phyloP scores from a whole-genome alignment of 1,284 basidiomycete genomes.

The Pascua guehoae region DNA sequence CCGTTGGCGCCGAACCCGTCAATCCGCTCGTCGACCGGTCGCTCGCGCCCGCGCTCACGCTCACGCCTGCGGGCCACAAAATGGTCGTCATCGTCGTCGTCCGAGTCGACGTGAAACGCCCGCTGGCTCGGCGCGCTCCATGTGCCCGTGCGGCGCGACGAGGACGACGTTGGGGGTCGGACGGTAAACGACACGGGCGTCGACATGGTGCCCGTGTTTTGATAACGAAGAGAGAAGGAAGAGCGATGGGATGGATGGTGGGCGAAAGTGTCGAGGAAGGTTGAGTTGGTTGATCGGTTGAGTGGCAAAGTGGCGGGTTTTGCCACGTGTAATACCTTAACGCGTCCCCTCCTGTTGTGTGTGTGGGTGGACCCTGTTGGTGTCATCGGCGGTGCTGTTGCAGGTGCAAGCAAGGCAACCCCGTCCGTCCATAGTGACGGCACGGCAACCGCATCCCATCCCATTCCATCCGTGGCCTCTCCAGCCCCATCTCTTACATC shows the following conservation, averaged over 20 bases:
- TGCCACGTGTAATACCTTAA: neutral
- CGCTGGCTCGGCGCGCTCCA: slow-evolving; percentile 36
- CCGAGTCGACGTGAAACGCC: slow-evolving; percentile 33
- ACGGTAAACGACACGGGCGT: slow-evolving; percentile 48
- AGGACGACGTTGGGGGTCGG: slow-evolving; percentile 29
- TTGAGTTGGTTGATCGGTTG: neutral
- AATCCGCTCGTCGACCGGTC: slow-evolving; percentile 60
- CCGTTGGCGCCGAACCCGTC: slow-evolving; percentile 59
- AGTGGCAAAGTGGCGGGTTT: slow-evolving; percentile 1
- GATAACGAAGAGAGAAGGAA: neutral
- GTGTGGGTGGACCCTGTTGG: neutral
- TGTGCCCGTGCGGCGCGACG: neutral
- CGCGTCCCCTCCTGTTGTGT: neutral
- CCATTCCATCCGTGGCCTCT: neutral
- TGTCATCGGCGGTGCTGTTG: neutral
- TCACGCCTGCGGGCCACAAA: neutral
- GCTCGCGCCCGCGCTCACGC: neutral
- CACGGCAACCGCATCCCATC: neutral
- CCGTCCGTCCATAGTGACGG: neutral
- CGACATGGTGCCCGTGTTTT: slow-evolving; percentile 29
- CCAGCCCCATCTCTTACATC: neutral
- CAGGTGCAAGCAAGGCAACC: no score
- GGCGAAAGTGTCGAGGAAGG: neutral
- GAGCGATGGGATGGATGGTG: neutral
- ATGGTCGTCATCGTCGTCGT: slow-evolving; percentile 39